phyloP scores from a whole-genome alignment of 78 protist genomes.

The Dictyostelium intermedium region DNA sequence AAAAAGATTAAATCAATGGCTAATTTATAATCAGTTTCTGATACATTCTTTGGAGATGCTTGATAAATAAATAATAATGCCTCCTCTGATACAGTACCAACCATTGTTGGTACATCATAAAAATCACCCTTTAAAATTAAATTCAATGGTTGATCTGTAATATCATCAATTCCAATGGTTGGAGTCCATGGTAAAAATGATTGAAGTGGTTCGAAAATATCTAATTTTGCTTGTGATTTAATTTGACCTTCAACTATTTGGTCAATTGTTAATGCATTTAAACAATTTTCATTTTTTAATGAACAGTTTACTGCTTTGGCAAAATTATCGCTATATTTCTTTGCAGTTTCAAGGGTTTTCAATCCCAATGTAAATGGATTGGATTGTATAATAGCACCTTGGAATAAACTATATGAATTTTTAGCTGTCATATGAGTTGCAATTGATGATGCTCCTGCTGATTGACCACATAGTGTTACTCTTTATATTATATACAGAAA shows the following conservation, averaged over 20 bases:
- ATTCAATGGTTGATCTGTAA: constrained; percentile 43
- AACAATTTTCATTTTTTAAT: neutral
- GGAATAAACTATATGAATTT: neutral
- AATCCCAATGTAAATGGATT: constrained; percentile 27
- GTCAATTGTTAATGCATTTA: neutral
- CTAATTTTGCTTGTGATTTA: constrained; percentile 19
- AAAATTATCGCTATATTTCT: neutral
- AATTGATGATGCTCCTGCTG: constrained; percentile 86
- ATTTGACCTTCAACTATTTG: constrained; percentile 34
- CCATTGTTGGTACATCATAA: constrained; percentile 47
- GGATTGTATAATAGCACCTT: constrained; percentile 5
- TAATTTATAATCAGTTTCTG: neutral
- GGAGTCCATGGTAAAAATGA: constrained; percentile 73
- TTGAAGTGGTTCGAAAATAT: constrained; percentile 16
- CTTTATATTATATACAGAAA: neutral
- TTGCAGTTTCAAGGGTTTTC: constrained; percentile 3
- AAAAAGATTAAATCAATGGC: constrained; percentile 7
- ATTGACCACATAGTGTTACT: constrained; percentile 85
- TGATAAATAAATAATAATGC: constrained; percentile 58
- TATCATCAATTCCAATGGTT: constrained; percentile 33
- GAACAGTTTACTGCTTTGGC: constrained; percentile 50
- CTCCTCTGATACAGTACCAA: constrained; percentile 53
- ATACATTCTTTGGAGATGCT: constrained; percentile 23
- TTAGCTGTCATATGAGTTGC: constrained; percentile 39
- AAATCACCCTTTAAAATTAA: constrained; percentile 33